Evolutionary conservation across 2,329 filamentous ascomycete species (phyloP).

Genomic region (Ceratocystis harringtonii): DNA sequence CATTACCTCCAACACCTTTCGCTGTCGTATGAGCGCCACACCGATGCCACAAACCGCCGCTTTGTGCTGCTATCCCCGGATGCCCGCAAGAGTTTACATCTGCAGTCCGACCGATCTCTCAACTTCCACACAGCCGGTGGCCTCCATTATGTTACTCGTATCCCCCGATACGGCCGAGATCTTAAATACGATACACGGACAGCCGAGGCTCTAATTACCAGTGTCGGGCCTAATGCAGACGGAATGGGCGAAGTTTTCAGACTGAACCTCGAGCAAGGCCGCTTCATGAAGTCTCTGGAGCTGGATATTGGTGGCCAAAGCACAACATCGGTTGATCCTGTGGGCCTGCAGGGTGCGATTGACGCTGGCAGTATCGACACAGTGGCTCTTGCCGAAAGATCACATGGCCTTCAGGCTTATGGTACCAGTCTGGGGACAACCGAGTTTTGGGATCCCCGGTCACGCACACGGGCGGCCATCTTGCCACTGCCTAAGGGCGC

Average conservation of each 20-base stretch:
- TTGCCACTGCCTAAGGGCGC: conserved; percentile 28
- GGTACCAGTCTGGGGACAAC: conserved; percentile 91
- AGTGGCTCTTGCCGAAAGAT: conserved; percentile 71
- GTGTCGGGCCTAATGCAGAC: conserved; percentile 74
- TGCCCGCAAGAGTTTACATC: conserved; percentile 85
- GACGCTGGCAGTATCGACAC: conserved; percentile 75
- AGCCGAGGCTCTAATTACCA: conserved; percentile 72
- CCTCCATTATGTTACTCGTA: conserved; percentile 73
- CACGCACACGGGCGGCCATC: conserved; percentile 64
- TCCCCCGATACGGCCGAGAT: conserved; percentile 86
- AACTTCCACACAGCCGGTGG: conserved; percentile 87
- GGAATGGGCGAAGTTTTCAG: conserved; percentile 86
- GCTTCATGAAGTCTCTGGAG: conserved; percentile 90
- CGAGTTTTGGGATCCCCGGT: conserved; percentile 89
- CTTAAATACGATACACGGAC: conserved; percentile 68
- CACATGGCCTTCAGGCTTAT: conserved; percentile 82
- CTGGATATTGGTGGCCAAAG: conserved; percentile 70
- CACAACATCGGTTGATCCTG: conserved; percentile 35
- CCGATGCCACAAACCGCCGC: conserved; percentile 76
- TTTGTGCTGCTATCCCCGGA: conserved; percentile 80
- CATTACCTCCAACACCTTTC: conserved; percentile 88
- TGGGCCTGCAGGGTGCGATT: conserved; percentile 71
- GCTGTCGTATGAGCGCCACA: conserved; percentile 86
- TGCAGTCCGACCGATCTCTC: conserved; percentile 79
- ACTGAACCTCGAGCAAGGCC: conserved; percentile 76